Evolutionary conservation across 2,329 filamentous ascomycete genomes (phyloP).

Genomic region (Amphichorda felina): DNA sequence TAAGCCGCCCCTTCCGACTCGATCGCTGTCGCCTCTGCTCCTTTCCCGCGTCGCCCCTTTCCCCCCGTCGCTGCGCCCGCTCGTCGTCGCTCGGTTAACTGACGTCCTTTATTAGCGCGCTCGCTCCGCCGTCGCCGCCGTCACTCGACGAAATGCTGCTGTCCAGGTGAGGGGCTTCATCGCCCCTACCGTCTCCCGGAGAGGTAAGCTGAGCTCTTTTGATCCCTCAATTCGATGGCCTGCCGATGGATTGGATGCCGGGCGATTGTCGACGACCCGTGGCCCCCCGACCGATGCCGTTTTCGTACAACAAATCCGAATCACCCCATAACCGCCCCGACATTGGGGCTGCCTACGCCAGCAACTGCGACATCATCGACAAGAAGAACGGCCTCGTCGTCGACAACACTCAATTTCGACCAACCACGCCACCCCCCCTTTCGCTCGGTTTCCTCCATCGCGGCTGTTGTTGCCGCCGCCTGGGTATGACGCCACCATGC

Average conservation of each 20-base stretch:
- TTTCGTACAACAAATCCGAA: background rate
- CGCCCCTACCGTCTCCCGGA: slow-evolving; percentile 46
- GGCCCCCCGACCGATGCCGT: background rate
- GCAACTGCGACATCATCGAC: background rate
- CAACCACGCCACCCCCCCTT: background rate
- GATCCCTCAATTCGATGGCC: slow-evolving; percentile 1
- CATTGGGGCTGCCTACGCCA: too few species aligned
- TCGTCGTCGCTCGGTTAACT: background rate
- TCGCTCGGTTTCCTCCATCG: too few species aligned
- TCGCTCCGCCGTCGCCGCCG: slow-evolving; percentile 35
- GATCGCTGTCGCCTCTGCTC: background rate
- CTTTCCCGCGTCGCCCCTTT: too few species aligned
- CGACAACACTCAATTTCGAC: background rate
- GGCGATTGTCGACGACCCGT: background rate
- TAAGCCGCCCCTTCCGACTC: slow-evolving; percentile 20
- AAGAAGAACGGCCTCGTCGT: background rate
- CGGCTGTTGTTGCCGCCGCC: too few species aligned
- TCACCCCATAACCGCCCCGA: background rate
- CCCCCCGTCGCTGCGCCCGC: background rate
- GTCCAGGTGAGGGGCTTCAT: slow-evolving; percentile 45
- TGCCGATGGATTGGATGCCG: background rate
- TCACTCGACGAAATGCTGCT: slow-evolving; percentile 26
- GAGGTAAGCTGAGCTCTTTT: slow-evolving; percentile 35
- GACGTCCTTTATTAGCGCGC: slow-evolving; percentile 26
- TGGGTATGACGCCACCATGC: background rate